Percentiles rank a stretch among this genome's conserved stretches.
Evolutionary conservation across 2,329 filamentous ascomycete species (phyloP).

Genomic region (Stemphylium beticola): DNA sequence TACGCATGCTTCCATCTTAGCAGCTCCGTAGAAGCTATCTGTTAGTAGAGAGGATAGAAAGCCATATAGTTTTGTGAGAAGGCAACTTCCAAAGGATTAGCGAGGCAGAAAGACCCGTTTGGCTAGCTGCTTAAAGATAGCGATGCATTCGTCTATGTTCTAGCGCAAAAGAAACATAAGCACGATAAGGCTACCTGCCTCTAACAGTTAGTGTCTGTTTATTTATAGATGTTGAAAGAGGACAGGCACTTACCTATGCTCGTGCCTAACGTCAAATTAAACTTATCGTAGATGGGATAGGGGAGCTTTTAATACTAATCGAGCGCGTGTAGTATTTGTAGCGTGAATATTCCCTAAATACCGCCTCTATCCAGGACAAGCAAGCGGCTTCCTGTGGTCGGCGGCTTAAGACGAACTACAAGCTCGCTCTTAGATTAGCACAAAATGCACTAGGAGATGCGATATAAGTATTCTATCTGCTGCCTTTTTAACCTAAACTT

Average conservation of each 20-base stretch:
- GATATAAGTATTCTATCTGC: slow-evolving; percentile 19
- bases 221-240: background rate
- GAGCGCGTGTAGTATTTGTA: slow-evolving; percentile 17
- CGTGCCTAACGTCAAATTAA: slow-evolving; percentile 18
- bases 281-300: slow-evolving; percentile 25
- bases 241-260: slow-evolving; percentile 15
- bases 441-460: slow-evolving; percentile 14
- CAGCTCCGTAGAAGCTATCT: slow-evolving; percentile 31
- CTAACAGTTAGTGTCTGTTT: background rate
- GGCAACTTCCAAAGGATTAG: background rate
- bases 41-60: slow-evolving; percentile 31
- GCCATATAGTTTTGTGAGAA: slow-evolving; percentile 30
- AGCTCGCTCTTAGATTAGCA: slow-evolving; percentile 11
- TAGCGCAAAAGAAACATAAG: slow-evolving; percentile 21
- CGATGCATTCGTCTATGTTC: slow-evolving; percentile 12
- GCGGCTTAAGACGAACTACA: slow-evolving; percentile 17
- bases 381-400: slow-evolving; percentile 13
- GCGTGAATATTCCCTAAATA: slow-evolving; percentile 16
- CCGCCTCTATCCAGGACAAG: slow-evolving; percentile 23
- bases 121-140: slow-evolving; percentile 16
- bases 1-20: slow-evolving; percentile 44
- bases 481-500: slow-evolving; percentile 8
- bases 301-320: slow-evolving; percentile 13
- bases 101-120: slow-evolving; percentile 10
- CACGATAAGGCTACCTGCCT: slow-evolving; percentile 19